Percentiles rank a stretch among this genome's conserved stretches.
Evolutionary conservation across 148 eudicot species (phyloP).

Genomic region (Spergularia marina): DNA sequence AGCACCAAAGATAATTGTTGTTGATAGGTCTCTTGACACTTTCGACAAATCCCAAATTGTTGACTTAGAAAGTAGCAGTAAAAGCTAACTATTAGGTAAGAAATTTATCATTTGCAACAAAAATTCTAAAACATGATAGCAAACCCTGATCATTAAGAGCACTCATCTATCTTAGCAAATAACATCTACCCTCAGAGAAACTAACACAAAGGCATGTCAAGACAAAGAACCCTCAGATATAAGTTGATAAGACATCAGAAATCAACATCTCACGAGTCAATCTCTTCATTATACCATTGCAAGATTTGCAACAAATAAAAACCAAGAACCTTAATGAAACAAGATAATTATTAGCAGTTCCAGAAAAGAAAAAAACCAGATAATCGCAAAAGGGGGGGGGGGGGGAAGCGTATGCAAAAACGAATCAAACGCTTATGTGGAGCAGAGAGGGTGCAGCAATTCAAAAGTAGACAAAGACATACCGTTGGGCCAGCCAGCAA

Average conservation of each 20-base stretch:
- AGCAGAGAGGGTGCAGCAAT: slow-evolving; percentile 4
- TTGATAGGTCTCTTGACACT: not conserved
- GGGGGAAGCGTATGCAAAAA: not conserved
- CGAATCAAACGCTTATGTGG: not conserved
- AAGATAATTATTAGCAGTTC: not conserved
- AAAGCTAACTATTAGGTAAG: not conserved
- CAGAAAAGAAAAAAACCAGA: not conserved
- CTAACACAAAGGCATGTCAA: not conserved
- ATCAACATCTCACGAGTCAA: not conserved
- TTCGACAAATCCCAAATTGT: no score
- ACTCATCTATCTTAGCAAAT: not conserved
- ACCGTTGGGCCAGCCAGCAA: slow-evolving; percentile 95
- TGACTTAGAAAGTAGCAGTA: not conserved
- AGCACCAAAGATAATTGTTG: slow-evolving; percentile 1
- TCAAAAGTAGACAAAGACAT: slow-evolving; percentile 20
- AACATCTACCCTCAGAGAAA: not conserved
- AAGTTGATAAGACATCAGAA: not conserved
- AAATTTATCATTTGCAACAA: not conserved
- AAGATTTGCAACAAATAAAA: not conserved
- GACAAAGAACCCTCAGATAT: not conserved
- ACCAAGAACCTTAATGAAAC: not conserved
- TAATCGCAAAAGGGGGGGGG: not conserved
- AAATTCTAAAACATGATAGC: not conserved
- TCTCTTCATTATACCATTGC: not conserved
- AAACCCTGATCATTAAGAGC: not conserved